Base-by-base conservation (phyloP, 1,284 basidiomycete species). In the Anthracocystis setariae region DNA sequence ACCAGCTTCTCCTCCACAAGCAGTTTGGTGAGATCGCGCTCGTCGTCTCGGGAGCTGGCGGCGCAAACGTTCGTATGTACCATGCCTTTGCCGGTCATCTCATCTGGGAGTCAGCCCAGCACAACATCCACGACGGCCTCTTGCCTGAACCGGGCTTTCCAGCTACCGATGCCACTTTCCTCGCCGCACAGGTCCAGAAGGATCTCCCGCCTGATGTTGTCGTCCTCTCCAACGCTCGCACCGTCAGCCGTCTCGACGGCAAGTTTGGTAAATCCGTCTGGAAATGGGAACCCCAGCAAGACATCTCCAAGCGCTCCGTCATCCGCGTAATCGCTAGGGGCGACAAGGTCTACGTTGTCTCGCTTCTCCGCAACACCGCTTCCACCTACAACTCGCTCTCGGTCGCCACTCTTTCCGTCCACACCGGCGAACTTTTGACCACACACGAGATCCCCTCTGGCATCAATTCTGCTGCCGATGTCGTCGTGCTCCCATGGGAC, bases 21-120 rank as follows among this genome's bases (percentile, higher is more conserved):
- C 84, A 89, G 54, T 86, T 85, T 7, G 85, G 90, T 71, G 84
- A 62, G 35, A 27, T 62, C 20, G 55, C 69, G 9, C 87, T 90
- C 21, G 85, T 90, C 8, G 84, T 95, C 24, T 94, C 92, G 27
- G 92, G 92, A 12, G 85, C 88, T 2, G 88, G 89, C 3, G 91
- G 89, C 3, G 85, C 90, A 8, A 90, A 86, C 0, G 85, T 91
- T n/a, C 88, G 92, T 20, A 83, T 89, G 12, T 90, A 92, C 76
- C 88, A 92, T 45, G 84, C 86, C 8, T 77, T 85, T 3, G 89
- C 87, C 0, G 94, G 94, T 0, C 80, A 87, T 44, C 85, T 93
- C n/a, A 65, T 90, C 2, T 86, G 89, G 74, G 92, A 95, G 82
- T 86, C 85, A 42, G 29, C 27, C n/a, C 64, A 64, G 44, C 75